phyloP scores from a whole-genome alignment of 371 early-diverging fungal genomes.

The Mucor circinelloides region DNA sequence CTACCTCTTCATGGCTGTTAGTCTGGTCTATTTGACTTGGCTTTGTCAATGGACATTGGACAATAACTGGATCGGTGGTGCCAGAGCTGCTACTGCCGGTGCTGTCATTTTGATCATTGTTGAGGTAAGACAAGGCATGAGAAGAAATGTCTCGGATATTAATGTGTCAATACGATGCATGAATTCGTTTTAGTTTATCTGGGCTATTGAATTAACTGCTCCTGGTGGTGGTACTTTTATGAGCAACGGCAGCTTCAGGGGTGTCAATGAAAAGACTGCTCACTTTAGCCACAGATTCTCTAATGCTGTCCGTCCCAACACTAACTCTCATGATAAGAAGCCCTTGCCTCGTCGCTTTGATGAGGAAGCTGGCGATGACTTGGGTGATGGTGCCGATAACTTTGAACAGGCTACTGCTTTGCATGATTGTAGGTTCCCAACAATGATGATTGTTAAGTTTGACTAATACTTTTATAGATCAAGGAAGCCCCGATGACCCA shows the following conservation, averaged over 20 bases:
- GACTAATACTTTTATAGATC: constrained; percentile 43
- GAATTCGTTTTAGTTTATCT: constrained; percentile 50
- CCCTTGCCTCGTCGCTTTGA: constrained; percentile 12
- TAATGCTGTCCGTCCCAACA: constrained; percentile 29
- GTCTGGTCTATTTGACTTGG: constrained; percentile 56
- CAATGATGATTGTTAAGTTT: background rate
- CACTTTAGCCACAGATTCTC: constrained; percentile 11
- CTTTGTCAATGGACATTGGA: constrained; percentile 29
- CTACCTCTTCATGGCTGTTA: constrained; percentile 57
- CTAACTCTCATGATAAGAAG: constrained; percentile 12
- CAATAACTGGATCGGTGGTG: constrained; percentile 15
- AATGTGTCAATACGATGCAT: background rate
- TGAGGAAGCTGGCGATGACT: constrained; percentile 17
- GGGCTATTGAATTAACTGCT: constrained; percentile 76
- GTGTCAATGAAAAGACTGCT: constrained; percentile 10
- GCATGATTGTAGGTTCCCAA: constrained; percentile 35
- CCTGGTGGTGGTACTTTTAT: constrained; percentile 49
- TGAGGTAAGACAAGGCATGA: constrained; percentile 40
- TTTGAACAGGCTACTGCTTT: constrained; percentile 31
- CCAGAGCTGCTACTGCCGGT: constrained; percentile 59
- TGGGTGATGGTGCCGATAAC: background rate
- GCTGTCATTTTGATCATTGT: constrained; percentile 62
- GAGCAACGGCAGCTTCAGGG: constrained; percentile 5
- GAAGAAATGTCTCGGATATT: constrained; percentile 12
- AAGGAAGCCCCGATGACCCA: constrained; percentile 88